Evolutionary conservation across 306 rosid genomes (phyloP).

Genomic region (Purshia tridentata): DNA sequence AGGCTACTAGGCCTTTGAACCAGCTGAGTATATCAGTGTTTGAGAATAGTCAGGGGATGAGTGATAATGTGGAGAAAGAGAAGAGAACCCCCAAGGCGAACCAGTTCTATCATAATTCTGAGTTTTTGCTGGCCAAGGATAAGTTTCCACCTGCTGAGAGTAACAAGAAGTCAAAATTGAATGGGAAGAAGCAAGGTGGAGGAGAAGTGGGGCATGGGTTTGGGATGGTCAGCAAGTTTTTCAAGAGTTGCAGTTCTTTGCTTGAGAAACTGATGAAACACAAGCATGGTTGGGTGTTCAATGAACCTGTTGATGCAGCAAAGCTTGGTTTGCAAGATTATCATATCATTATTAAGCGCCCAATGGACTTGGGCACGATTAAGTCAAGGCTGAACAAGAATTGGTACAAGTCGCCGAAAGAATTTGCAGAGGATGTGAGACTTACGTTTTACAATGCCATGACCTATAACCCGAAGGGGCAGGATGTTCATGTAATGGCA

Average conservation of each 20-base stretch:
- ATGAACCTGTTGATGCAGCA: conserved; percentile 77
- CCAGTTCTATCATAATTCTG: conserved; percentile 81
- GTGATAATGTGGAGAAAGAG: conserved; percentile 82
- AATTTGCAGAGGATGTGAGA: conserved; percentile 98
- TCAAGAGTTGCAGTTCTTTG: conserved; percentile 83
- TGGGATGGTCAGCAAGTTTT: conserved; percentile 75
- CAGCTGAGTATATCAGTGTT: conserved; percentile 61
- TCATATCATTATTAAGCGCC: conserved; percentile 66
- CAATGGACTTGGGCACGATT: conserved; percentile 93
- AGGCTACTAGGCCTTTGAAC: conserved; percentile 60
- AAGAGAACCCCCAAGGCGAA: conserved; percentile 95
- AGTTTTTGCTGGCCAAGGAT: conserved; percentile 90
- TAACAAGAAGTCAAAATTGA: conserved; percentile 72
- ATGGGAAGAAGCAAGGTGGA: conserved; percentile 66
- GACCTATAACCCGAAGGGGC: conserved; percentile 89
- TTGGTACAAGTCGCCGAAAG: conserved; percentile 94
- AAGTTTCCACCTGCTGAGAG: conserved; percentile 88
- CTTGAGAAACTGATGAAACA: conserved; percentile 93
- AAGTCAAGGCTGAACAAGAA: conserved; percentile 77
- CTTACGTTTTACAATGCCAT: conserved; percentile 85
- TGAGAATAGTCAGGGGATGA: conserved; percentile 65
- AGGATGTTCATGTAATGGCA: conserved; percentile 96
- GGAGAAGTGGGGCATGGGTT: conserved; percentile 57
- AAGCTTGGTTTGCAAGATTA: conserved; percentile 91
- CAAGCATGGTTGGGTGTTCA: conserved; percentile 93